Percentiles rank a stretch among this genome's conserved stretches.
These are phyloP conservation scores for Aspergillus melleus DNA, from an alignment of 2,329 filamentous ascomycete species.

Conservation along the genomic window DNA sequence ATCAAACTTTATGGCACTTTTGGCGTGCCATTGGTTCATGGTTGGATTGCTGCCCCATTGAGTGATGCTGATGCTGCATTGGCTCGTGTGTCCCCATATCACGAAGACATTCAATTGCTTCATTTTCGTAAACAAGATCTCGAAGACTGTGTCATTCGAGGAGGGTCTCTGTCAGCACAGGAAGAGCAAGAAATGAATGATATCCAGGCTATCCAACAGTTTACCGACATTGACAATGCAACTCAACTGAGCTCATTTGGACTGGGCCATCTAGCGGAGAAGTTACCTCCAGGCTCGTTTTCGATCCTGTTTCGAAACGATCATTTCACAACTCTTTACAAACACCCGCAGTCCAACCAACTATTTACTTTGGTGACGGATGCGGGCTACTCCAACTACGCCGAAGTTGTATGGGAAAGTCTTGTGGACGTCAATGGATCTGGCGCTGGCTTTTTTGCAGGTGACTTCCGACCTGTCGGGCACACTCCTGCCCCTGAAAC, in stretches of 20 bases:
- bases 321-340: slow-evolving; percentile 92
- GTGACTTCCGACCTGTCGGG: slow-evolving; percentile 85
- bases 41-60: slow-evolving; percentile 74
- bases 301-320: slow-evolving; percentile 96
- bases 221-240: slow-evolving; percentile 69
- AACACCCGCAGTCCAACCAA: slow-evolving; percentile 74
- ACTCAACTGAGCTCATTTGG: slow-evolving; percentile 87
- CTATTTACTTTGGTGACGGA: slow-evolving; percentile 88
- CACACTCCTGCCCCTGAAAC: slow-evolving; percentile 43
- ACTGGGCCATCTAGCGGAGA: slow-evolving; percentile 69
- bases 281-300: slow-evolving; percentile 72
- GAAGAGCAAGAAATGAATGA: slow-evolving; percentile 83
- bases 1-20: slow-evolving; percentile 93
- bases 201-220: slow-evolving; percentile 78
- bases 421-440: slow-evolving; percentile 85
- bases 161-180: slow-evolving; percentile 61
- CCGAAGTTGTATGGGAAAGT: slow-evolving; percentile 95
- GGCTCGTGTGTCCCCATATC: slow-evolving; percentile 72
- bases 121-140: slow-evolving; percentile 87
- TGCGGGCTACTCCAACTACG: slow-evolving; percentile 81
- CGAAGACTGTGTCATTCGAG: slow-evolving; percentile 69
- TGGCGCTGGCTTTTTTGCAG: slow-evolving; percentile 79
- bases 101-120: slow-evolving; percentile 88
- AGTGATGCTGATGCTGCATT: slow-evolving; percentile 71
- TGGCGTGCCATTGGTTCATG: slow-evolving; percentile 83